Percentiles rank a stretch among this genome's conserved stretches.
Evolutionary conservation across 2,329 filamentous ascomycete species (phyloP).

Genomic region (Penicillium griseofulvum): DNA sequence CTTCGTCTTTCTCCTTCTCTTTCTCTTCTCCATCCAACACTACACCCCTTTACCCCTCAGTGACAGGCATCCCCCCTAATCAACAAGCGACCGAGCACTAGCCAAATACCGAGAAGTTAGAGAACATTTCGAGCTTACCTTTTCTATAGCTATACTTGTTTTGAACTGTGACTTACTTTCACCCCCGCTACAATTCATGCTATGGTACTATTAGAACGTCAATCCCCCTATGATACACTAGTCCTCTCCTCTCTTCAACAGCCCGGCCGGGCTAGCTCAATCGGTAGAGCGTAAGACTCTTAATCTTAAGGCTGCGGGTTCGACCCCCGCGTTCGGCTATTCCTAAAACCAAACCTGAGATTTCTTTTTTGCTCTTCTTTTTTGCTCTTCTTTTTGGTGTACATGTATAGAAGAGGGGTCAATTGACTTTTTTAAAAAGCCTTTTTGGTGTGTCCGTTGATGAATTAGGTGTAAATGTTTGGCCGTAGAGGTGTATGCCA

Average conservation of each 20-base stretch:
- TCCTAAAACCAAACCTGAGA: conserved; percentile 24
- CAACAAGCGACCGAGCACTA: too few species aligned
- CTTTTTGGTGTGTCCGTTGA: too few species aligned
- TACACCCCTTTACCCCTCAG: not conserved
- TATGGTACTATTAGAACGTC: not conserved
- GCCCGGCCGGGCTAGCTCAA: conserved; percentile 48
- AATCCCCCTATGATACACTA: not conserved
- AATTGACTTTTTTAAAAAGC: not conserved
- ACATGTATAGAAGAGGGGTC: too few species aligned
- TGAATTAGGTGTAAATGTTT: not conserved
- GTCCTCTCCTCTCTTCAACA: not conserved
- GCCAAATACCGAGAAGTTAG: not conserved
- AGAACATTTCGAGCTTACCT: too few species aligned
- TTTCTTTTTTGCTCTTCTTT: conserved; percentile 9
- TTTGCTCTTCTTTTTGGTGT: not conserved
- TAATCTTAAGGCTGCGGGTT: conserved; percentile 48
- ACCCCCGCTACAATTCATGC: not conserved
- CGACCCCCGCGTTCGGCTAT: conserved; percentile 44
- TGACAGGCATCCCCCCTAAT: not conserved
- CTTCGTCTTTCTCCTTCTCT: not conserved
- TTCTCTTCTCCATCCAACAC: not conserved
- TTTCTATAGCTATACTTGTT: not conserved
- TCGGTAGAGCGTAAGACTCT: conserved; percentile 51
- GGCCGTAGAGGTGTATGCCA: not conserved
- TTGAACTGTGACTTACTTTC: not conserved